Conservation (phyloP, 257 asterid species). For the Apocynum venetum region DNA sequence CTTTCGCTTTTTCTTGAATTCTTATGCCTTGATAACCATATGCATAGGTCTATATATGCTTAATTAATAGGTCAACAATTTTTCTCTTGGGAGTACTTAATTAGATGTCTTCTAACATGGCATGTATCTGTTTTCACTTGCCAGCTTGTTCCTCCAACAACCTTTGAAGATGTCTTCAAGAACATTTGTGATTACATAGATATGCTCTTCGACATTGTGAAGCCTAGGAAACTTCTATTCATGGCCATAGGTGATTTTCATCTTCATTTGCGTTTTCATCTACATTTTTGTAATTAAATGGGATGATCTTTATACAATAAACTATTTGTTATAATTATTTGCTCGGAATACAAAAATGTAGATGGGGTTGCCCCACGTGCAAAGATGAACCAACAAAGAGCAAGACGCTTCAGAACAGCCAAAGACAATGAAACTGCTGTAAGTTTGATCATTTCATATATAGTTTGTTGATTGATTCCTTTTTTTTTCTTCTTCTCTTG, state of each 20-base stretch:
- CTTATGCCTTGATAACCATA: too few species aligned
- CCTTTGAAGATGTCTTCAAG: slow-evolving; percentile 48
- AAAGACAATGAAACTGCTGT: slow-evolving; percentile 40
- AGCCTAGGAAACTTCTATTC: slow-evolving; percentile 49
- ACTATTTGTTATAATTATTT: too few species aligned
- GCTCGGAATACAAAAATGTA: slow-evolving; percentile 6
- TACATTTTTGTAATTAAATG: too few species aligned
- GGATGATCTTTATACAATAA: too few species aligned
- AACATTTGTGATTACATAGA: slow-evolving; percentile 42
- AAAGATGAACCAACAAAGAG: slow-evolving; percentile 57
- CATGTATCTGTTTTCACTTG: background rate
- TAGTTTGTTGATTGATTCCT: too few species aligned
- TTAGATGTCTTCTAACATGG: background rate
- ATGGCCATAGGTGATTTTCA: slow-evolving; percentile 53
- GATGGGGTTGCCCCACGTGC: slow-evolving; percentile 83
- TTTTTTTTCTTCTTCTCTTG: too few species aligned
- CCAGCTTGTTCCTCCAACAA: slow-evolving; percentile 32
- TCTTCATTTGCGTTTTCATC: background rate
- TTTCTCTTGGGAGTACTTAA: too few species aligned
- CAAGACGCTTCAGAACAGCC: slow-evolving; percentile 48
- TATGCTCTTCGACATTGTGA: slow-evolving; percentile 42
- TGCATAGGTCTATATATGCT: too few species aligned
- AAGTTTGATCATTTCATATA: background rate
- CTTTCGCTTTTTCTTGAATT: background rate
- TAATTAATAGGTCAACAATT: too few species aligned